Base-by-base conservation (phyloP, 2,329 filamentous ascomycete species). In the Trichophaea hybrida region DNA sequence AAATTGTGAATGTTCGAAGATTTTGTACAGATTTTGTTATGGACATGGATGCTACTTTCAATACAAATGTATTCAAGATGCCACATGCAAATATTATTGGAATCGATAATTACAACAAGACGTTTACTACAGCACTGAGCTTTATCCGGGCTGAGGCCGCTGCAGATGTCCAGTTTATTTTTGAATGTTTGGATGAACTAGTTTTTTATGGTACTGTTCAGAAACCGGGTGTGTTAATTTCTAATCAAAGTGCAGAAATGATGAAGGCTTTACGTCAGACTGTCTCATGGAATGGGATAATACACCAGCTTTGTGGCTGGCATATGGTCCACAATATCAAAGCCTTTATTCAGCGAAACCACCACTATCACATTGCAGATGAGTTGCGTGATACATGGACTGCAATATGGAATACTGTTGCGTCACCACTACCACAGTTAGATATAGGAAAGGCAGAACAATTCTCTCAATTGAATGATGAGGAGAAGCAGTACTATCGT, bases 21-120 rank as follows among this genome's bases (percentile, higher is more conserved):
- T 57, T 57, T 37, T 46, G 38, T 13, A 8, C 55, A 32, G 55
- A 57, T 24, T 57, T 57, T 37, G 44, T 57, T 33, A 32, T 57
- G 2, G 40, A 57, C n/a, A 57, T 57, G 37, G 55, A 57, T 35
- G 40, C 38, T 8, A 57, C 55, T 6, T 57, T 57, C 33, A 49
- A 17, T 33, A 51, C 32, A 5, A 51, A 57, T 57, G 13, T 15
- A 2, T 31, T 57, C 5, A 57, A 57, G 37, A 51, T 57, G 6
- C 55, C 55, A 6, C 4, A 52, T 50, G 31, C 44, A 46, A 57
- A 57, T 6, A 57, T 57, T n/a, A 33, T 57, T 35, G 55, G 55
- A 10, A 33, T 57, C 33, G 44, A 46, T 13, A 57, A 57, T 35
- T 17, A 46, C 52, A 6, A 15, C 5, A 52, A 49, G 13, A 57